A percentile compares a stretch with the other conserved stretches of the same genome.
These are phyloP conservation scores for Floccularia luteovirens DNA, from an alignment of 768 basidiomycete genomes.

Conservation along the genomic window DNA sequence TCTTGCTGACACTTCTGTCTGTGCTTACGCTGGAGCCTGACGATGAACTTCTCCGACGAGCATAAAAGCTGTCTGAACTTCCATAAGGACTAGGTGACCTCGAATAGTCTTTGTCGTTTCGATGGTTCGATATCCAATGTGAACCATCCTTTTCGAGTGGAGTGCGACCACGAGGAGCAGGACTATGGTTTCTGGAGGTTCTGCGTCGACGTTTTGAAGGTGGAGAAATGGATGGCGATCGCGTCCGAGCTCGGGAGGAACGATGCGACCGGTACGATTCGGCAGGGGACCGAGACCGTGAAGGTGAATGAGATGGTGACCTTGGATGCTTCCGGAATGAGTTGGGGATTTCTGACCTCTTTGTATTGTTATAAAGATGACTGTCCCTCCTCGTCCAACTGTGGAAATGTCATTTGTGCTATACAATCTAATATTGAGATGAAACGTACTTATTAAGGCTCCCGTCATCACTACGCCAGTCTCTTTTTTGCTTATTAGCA, in stretches of 20 bases:
- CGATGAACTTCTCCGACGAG: constrained; percentile 42
- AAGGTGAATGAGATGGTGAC: constrained; percentile 52
- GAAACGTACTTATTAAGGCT: constrained; percentile 64
- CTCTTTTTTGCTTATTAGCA: constrained; percentile 32
- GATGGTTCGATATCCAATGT: constrained; percentile 19
- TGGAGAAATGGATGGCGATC: constrained; percentile 54
- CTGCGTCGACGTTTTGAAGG: constrained; percentile 46
- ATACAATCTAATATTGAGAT: constrained; percentile 4
- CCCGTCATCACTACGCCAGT: constrained; percentile 56
- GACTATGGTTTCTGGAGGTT: constrained; percentile 48
- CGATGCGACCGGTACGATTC: constrained; percentile 59
- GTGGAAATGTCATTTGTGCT: constrained; percentile 6
- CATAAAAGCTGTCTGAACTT: constrained; percentile 28
- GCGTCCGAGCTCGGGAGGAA: constrained; percentile 61
- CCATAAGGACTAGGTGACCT: constrained; percentile 37
- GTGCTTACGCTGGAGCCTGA: constrained; percentile 48
- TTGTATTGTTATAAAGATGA: constrained; percentile 26
- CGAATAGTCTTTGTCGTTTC: constrained; percentile 17
- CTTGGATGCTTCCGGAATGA: constrained; percentile 39
- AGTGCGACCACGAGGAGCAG: constrained; percentile 34
- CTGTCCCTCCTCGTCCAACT: constrained; percentile 67
- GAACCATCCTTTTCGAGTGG: constrained; percentile 38
- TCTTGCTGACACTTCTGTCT: constrained; percentile 50
- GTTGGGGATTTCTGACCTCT: constrained; percentile 25
- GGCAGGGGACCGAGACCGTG: constrained; percentile 54